Percentiles rank a stretch among this genome's conserved stretches.
Conservation (phyloP, 2,329 filamentous ascomycete genomes). For the Xylariaceae sp. region DNA sequence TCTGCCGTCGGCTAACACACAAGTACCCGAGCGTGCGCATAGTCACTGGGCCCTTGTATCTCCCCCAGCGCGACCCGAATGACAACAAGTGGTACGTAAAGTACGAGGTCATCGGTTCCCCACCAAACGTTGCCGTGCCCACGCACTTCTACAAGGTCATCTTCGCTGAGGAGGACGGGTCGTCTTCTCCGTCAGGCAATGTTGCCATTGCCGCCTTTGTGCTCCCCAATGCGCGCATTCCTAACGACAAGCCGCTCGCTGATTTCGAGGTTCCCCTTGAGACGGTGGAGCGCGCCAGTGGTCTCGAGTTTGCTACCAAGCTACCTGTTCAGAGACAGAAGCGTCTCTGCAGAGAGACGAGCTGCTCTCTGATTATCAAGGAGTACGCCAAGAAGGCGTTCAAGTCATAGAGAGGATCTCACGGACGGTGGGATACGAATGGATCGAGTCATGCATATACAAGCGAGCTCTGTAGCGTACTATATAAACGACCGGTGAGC, state of each 20-base stretch:
- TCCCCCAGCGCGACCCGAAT: conserved; percentile 71
- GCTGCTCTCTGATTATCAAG: conserved; percentile 74
- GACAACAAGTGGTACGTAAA: conserved; percentile 94
- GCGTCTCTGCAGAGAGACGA: conserved; percentile 79
- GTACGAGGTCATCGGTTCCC: conserved; percentile 92
- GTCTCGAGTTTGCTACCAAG: conserved; percentile 82
- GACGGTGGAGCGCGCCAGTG: conserved; percentile 84
- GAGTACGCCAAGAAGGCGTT: conserved; percentile 66
- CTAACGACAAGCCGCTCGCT: conserved; percentile 77
- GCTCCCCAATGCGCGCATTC: conserved; percentile 82
- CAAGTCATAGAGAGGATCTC: conserved; percentile 11
- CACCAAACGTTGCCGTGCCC: conserved; percentile 89
- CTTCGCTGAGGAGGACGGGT: conserved; percentile 76
- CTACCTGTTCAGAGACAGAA: conserved; percentile 68
- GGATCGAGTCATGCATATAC: conserved; percentile 1
- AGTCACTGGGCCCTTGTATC: conserved; percentile 88
- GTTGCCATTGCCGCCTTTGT: conserved; percentile 94
- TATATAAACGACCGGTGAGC: too few species aligned
- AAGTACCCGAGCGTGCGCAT: conserved; percentile 83
- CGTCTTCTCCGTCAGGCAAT: conserved; percentile 39
- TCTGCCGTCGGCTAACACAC: conserved; percentile 76
- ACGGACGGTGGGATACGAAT: conserved; percentile 1
- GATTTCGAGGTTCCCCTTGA: conserved; percentile 96
- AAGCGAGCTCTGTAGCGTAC: conserved; percentile 8
- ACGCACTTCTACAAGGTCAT: conserved; percentile 99